Evolutionary conservation across 805 yeast species (phyloP).

Genomic region (Ogataea paradorogensis): DNA sequence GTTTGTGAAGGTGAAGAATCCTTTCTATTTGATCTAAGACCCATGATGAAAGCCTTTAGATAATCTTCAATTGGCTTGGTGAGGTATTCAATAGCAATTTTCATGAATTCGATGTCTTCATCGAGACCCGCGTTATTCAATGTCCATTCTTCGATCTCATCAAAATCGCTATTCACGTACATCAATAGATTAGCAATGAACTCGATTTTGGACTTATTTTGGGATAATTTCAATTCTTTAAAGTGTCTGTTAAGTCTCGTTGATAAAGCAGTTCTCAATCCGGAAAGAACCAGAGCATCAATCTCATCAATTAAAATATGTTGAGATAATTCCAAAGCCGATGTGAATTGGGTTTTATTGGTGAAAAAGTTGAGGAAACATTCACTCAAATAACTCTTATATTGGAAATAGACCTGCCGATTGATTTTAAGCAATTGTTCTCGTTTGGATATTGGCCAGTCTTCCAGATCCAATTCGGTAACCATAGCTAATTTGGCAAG

Average conservation of each 20-base stretch:
- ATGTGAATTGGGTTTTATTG: slow-evolving; percentile 21
- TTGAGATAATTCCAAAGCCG: slow-evolving; percentile 20
- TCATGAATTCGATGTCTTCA: slow-evolving; percentile 18
- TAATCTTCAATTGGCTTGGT: slow-evolving; percentile 21
- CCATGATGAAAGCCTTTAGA: slow-evolving; percentile 19
- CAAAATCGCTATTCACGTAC: slow-evolving; percentile 23
- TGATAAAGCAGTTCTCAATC: slow-evolving; percentile 10
- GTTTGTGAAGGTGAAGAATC: slow-evolving; percentile 2
- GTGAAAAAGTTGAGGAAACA: slow-evolving; percentile 19
- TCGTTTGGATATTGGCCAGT: slow-evolving; percentile 27
- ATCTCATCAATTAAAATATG: slow-evolving; percentile 17
- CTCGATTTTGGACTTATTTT: slow-evolving; percentile 14
- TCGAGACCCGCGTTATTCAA: slow-evolving; percentile 22
- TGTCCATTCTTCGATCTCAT: slow-evolving; percentile 27
- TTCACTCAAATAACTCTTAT: slow-evolving; percentile 12
- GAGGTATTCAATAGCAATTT: slow-evolving; percentile 17
- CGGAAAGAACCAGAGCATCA: slow-evolving; percentile 12
- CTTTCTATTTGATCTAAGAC: slow-evolving; percentile 5
- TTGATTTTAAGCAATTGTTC: slow-evolving; percentile 14
- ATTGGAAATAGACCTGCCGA: slow-evolving; percentile 15
- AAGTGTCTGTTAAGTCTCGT: slow-evolving; percentile 13
- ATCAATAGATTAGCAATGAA: slow-evolving; percentile 18
- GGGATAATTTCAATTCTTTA: slow-evolving; percentile 14
- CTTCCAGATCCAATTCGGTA: slow-evolving; percentile 19
- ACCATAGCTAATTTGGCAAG: slow-evolving; percentile 27